A percentile compares a stretch with the other conserved stretches of the same genome.
Conservation (phyloP, 495 filamentous ascomycete species). For the Glutinoglossum americanum region DNA sequence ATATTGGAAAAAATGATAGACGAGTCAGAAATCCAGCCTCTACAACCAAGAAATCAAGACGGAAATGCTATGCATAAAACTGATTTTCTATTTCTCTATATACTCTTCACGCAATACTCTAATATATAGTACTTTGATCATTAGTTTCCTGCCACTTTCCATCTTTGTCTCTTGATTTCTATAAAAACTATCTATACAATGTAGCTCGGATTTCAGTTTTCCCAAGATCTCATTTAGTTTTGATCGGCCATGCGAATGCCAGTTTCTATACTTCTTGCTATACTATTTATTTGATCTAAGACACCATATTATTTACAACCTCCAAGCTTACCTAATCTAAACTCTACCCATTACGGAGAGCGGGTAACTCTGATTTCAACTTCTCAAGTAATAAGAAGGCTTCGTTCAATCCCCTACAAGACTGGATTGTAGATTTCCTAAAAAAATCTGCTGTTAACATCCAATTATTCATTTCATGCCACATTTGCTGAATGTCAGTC, state of each 20-base stretch:
- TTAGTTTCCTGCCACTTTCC: neutral
- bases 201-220: neutral
- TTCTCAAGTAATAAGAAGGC: neutral
- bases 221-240: neutral
- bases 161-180: neutral
- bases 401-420: neutral
- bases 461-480: neutral
- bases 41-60: neutral
- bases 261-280: no score
- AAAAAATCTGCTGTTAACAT: neutral
- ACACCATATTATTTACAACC: neutral
- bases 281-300: neutral
- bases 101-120: no score
- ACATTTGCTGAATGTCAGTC: neutral
- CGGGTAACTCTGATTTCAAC: neutral
- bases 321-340: neutral
- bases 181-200: neutral
- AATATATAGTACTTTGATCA: neutral
- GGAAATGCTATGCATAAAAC: neutral
- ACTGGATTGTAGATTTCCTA: neutral
- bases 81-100: neutral
- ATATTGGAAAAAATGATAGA: neutral
- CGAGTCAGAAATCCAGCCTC: neutral
- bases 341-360: neutral
- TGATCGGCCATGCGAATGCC: no score